Conservation (phyloP, 192 early-diverging fungal species). For the Entrophospora sp. region DNA sequence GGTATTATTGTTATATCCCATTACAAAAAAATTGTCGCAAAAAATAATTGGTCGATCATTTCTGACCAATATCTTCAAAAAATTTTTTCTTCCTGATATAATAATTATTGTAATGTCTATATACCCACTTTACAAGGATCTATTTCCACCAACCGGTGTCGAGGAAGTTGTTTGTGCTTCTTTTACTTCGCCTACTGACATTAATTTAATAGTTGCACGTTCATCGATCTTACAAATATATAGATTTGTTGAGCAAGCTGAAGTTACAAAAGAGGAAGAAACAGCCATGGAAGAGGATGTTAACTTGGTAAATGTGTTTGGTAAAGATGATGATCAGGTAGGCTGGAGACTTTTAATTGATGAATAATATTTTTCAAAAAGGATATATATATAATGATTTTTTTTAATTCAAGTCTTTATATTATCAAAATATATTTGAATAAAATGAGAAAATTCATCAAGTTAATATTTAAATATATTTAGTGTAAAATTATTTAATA, state of each 20-base stretch:
- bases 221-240: conserved; percentile 61
- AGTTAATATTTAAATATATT: too few species aligned
- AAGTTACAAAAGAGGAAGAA: conserved; percentile 21
- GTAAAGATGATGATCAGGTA: conserved; percentile 32
- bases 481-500: too few species aligned
- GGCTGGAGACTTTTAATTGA: neutral
- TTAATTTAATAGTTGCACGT: conserved; percentile 61
- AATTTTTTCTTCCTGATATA: too few species aligned
- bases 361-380: too few species aligned
- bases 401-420: neutral
- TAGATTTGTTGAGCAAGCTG: conserved; percentile 46
- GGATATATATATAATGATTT: too few species aligned
- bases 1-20: too few species aligned
- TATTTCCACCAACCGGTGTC: conserved; percentile 53
- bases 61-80: too few species aligned
- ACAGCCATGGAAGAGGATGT: conserved; percentile 21
- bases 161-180: conserved; percentile 50
- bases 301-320: conserved; percentile 1
- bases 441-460: too few species aligned
- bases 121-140: conserved; percentile 49
- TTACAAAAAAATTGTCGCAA: too few species aligned
- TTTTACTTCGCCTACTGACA: conserved; percentile 48
- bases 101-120: too few species aligned
- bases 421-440: too few species aligned
- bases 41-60: too few species aligned